Percentiles rank a stretch among this genome's conserved stretches.
Conservation (phyloP, 2,329 filamentous ascomycete genomes). For the Canariomyces notabilis region DNA sequence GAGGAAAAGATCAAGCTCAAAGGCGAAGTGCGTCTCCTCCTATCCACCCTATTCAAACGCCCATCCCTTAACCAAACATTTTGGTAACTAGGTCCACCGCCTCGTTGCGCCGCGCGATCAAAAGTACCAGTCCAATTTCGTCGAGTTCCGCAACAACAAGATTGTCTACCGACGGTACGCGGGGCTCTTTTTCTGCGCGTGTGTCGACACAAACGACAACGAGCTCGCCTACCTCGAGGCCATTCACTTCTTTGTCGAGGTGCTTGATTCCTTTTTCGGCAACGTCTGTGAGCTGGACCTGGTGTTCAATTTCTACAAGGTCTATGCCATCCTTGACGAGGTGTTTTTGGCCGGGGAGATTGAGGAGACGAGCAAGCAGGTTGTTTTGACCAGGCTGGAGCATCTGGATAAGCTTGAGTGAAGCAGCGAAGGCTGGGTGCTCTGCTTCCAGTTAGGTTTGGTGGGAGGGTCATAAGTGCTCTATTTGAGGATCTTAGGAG, state of each 20-base stretch:
- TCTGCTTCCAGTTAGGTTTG: neutral
- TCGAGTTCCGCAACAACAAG: conserved; percentile 92
- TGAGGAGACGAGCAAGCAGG: conserved; percentile 97
- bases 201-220: conserved; percentile 98
- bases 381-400: conserved; percentile 87
- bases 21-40: conserved; percentile 65
- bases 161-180: conserved; percentile 97
- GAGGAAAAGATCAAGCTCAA: conserved; percentile 99
- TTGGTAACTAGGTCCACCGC: conserved; percentile 68
- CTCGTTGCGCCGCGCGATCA: conserved; percentile 96
- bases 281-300: conserved; percentile 98
- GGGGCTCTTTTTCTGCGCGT: conserved; percentile 97
- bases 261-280: conserved; percentile 96
- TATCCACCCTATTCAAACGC: conserved; percentile 1
- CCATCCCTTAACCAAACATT: too few species aligned
- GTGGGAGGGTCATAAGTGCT: neutral
- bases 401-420: conserved; percentile 95
- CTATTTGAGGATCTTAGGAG: too few species aligned
- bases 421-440: conserved; percentile 19
- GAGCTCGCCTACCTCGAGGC: conserved; percentile 95
- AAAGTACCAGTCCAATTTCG: conserved; percentile 99
- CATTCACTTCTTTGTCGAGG: conserved; percentile 99
- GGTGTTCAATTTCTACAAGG: conserved; percentile 76
- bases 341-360: conserved; percentile 97
- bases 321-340: conserved; percentile 97